These are phyloP conservation scores for Clonostachys solani DNA, from an alignment of 2,329 filamentous ascomycete species.

Conservation along the genomic window DNA sequence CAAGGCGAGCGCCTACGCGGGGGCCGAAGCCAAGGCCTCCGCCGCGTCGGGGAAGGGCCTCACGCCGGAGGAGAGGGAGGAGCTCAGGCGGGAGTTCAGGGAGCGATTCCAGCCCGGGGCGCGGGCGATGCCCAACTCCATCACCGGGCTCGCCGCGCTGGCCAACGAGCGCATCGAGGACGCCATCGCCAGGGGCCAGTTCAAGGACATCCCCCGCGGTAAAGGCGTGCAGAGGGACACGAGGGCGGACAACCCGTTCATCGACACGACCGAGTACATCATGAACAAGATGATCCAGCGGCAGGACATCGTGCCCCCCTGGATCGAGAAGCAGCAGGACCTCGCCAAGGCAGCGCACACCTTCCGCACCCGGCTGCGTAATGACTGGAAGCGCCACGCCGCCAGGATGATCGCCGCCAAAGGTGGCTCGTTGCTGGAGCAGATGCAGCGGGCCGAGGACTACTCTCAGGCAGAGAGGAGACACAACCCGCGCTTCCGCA, in stretches of 20 bases:
- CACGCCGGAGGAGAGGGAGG: slow-evolving; percentile 68
- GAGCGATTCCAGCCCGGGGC: slow-evolving; percentile 75
- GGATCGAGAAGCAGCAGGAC: slow-evolving; percentile 99
- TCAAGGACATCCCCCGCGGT: slow-evolving; percentile 75
- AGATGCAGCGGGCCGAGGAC: slow-evolving; percentile 65
- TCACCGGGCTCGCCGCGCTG: slow-evolving; percentile 74
- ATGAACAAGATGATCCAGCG: slow-evolving; percentile 98
- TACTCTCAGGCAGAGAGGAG: slow-evolving; percentile 72
- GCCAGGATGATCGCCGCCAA: slow-evolving; percentile 71
- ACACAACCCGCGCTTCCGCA: slow-evolving; percentile 50
- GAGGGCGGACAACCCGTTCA: slow-evolving; percentile 79
- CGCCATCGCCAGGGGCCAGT: slow-evolving; percentile 87
- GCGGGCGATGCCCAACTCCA: slow-evolving; percentile 67
- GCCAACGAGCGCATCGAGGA: slow-evolving; percentile 93
- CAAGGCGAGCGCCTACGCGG: slow-evolving; percentile 46
- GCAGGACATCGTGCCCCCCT: slow-evolving; percentile 92
- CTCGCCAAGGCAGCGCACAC: slow-evolving; percentile 62
- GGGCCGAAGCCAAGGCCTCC: slow-evolving; percentile 34
- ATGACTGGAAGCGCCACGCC: slow-evolving; percentile 82
- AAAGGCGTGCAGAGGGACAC: slow-evolving; percentile 77
- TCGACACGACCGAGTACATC: slow-evolving; percentile 95
- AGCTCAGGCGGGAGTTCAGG: slow-evolving; percentile 67
- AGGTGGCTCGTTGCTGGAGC: slow-evolving; percentile 70
- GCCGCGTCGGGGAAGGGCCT: slow-evolving; percentile 37
- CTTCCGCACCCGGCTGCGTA: slow-evolving; percentile 72